Percentiles rank a stretch among this genome's conserved stretches.
phyloP scores from a whole-genome alignment of 1,284 basidiomycete genomes.

The Mycosarcoma maydis region DNA sequence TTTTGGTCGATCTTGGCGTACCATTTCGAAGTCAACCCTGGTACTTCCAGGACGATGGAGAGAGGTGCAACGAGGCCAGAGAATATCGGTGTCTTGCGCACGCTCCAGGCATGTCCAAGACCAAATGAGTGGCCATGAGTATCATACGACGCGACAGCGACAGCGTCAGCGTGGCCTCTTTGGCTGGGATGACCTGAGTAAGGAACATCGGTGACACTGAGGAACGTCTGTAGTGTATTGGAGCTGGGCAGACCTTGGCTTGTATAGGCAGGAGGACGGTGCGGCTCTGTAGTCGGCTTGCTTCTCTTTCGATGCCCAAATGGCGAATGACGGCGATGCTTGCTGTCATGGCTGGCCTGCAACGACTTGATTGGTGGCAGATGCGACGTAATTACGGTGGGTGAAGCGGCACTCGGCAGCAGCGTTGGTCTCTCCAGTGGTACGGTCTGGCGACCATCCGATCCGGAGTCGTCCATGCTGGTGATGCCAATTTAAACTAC shows the following conservation, averaged over 20 bases:
- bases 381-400: constrained; percentile 22
- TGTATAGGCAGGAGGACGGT: constrained; percentile 3
- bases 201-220: constrained; percentile 14
- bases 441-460: too few species aligned
- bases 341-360: background rate
- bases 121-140: background rate
- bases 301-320: constrained; percentile 4
- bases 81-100: constrained; percentile 57
- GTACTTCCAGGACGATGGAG: constrained; percentile 76
- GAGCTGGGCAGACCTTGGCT: background rate
- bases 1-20: constrained; percentile 43
- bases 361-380: constrained; percentile 18
- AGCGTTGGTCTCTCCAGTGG: constrained; percentile 9
- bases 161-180: background rate
- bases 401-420: constrained; percentile 18
- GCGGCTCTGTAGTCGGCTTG: background rate
- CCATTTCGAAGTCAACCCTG: constrained; percentile 52
- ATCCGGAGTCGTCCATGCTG: constrained; percentile 1
- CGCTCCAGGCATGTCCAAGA: constrained; percentile 8
- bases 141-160: too few species aligned
- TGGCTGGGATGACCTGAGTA: background rate
- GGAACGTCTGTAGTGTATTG: constrained; percentile 32
- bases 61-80: constrained; percentile 79
- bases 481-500: background rate
- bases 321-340: background rate